phyloP scores from a whole-genome alignment of 345 rosid species.

The Stellera chamaejasme region DNA sequence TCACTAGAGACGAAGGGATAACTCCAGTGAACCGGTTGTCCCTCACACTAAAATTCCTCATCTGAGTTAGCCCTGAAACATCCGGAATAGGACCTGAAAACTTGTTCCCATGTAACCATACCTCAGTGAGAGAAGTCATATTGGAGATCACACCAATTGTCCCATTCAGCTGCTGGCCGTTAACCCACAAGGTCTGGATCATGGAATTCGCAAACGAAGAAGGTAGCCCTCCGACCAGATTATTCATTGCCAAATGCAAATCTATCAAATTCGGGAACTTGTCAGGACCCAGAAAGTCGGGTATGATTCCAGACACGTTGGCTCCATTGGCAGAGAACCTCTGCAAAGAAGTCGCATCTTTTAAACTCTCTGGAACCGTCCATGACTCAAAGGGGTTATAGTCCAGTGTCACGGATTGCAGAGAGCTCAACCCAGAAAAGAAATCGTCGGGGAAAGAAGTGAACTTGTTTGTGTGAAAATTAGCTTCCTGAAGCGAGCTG shows the following conservation, averaged over 20 bases:
- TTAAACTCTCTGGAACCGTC: constrained; percentile 43
- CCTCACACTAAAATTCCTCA: constrained; percentile 39
- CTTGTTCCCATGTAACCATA: constrained; percentile 46
- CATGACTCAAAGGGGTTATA: constrained; percentile 40
- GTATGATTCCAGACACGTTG: constrained; percentile 42
- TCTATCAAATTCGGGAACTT: constrained; percentile 28
- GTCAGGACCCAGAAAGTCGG: constrained; percentile 29
- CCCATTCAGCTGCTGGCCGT: constrained; percentile 46
- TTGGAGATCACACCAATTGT: constrained; percentile 37
- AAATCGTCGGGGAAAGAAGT: constrained; percentile 43
- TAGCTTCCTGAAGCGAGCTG: constrained; percentile 22
- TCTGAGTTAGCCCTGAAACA: constrained; percentile 24
- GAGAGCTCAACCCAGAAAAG: constrained; percentile 43
- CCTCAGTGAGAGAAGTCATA: constrained; percentile 49
- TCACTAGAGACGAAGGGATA: constrained; percentile 42
- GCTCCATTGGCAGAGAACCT: constrained; percentile 40
- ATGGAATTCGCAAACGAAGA: constrained; percentile 20
- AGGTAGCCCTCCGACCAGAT: constrained; percentile 48
- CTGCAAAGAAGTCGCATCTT: constrained; percentile 31
- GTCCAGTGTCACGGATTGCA: constrained; percentile 31
- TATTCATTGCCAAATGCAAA: constrained; percentile 39
- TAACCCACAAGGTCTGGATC: constrained; percentile 42
- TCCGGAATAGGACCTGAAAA: constrained; percentile 79
- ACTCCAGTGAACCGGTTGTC: constrained; percentile 63
- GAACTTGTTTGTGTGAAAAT: constrained; percentile 37